phyloP scores from a whole-genome alignment of 176 grass and related monocot genomes.

The Rhynchospora breviuscula region DNA sequence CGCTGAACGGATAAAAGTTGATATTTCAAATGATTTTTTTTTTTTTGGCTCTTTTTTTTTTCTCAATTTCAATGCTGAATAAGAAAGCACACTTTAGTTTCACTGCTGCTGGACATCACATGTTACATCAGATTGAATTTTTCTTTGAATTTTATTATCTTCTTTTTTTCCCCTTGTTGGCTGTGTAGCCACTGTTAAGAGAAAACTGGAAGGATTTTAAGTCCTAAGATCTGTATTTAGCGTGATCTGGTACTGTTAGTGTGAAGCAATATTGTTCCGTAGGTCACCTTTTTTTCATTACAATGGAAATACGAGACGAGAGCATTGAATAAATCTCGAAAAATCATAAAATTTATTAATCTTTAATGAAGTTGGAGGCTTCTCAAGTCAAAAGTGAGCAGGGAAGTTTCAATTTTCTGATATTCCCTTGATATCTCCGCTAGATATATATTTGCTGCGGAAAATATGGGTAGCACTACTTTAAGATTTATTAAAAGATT shows the following conservation, averaged over 20 bases:
- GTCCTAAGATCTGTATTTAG: neutral
- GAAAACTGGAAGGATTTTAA: neutral
- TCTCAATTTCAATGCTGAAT: constrained; percentile 13
- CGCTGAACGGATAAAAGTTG: constrained; percentile 41
- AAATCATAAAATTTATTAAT: neutral
- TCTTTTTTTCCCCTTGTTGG: neutral
- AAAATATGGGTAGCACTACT: neutral
- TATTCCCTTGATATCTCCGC: neutral
- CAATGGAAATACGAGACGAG: neutral
- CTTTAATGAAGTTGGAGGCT: neutral
- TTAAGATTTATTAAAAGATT: neutral
- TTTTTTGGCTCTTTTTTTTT: neutral
- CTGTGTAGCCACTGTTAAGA: neutral
- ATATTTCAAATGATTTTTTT: neutral
- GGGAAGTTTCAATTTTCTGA: neutral
- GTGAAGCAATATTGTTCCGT: neutral
- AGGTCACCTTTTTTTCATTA: neutral
- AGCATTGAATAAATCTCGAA: neutral
- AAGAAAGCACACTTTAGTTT: constrained; percentile 17
- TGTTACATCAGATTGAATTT: neutral
- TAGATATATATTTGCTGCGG: neutral
- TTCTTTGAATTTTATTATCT: neutral
- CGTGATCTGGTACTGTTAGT: neutral
- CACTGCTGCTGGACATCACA: neutral
- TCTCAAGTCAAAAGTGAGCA: neutral